Evolutionary conservation across 352 stramenopile species (phyloP).

Genomic region (Globisporangium echinulatum): DNA sequence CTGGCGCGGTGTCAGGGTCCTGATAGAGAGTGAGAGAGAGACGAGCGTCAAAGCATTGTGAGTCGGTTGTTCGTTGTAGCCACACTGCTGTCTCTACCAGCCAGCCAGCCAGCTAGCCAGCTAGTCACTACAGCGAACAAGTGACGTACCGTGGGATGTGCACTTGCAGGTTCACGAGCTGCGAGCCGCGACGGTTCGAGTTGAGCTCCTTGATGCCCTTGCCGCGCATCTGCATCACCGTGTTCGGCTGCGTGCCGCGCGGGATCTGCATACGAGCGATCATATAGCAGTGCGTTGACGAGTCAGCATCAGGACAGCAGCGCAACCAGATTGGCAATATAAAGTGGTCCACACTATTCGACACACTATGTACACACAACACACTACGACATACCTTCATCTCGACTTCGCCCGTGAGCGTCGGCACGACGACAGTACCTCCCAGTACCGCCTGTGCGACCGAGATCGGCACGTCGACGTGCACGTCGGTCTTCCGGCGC

Average conservation of each 20-base stretch:
- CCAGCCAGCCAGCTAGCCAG: no score
- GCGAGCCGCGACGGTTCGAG: slow-evolving; percentile 89
- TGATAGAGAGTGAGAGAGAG: slow-evolving; percentile 9
- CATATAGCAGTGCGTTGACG: no score
- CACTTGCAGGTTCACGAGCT: slow-evolving; percentile 96
- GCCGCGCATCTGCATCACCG: slow-evolving; percentile 94
- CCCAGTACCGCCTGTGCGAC: slow-evolving; percentile 92
- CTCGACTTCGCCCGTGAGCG: slow-evolving; percentile 95
- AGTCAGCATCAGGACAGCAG: no score
- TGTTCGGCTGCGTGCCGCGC: slow-evolving; percentile 92
- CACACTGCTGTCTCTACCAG: no score
- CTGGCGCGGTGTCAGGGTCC: slow-evolving; percentile 90
- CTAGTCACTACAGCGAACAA: background rate
- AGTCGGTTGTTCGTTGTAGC: no score
- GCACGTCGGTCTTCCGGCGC: slow-evolving; percentile 92
- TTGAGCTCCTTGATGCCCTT: slow-evolving; percentile 96
- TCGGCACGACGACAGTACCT: slow-evolving; percentile 93
- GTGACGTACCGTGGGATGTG: slow-evolving; percentile 88
- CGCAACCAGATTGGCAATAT: background rate
- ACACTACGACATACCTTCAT: slow-evolving; percentile 81
- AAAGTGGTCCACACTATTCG: background rate
- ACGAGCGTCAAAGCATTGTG: no score
- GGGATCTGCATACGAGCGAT: slow-evolving; percentile 46
- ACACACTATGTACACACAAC: background rate
- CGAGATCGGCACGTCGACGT: slow-evolving; percentile 92